Evolutionary conservation across 2,329 filamentous ascomycete genomes (phyloP), one percentile per base, ranked within the genome.

Genomic region (Coleophoma eucalyptorum): DNA sequence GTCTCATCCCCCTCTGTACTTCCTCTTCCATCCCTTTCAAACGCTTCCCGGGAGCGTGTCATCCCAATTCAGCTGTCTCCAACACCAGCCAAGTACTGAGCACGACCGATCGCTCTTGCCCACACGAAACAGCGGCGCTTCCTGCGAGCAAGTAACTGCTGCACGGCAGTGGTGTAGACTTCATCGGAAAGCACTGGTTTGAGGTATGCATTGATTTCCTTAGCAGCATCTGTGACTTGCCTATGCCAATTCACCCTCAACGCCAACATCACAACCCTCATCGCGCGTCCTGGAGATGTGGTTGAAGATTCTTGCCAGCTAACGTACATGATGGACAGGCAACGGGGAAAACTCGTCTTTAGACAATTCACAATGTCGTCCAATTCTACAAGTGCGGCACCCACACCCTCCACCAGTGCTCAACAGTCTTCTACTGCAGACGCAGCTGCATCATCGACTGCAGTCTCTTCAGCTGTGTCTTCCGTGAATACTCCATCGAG

Each of bases 361-460:
- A 58, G 55, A 41, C 57, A 56, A 40, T 65, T 57, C 58, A 57
- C 53, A 15, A 61, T 62, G 49, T 54, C 57, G 49, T 54, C 57
- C 52, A 65, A 62, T 52, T 58, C 60, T 54, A 59, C 57, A 51
- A 61, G 61, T 55, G 58, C 63, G 47, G 49, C 59, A 16, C 26
- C 40, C 21, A 20, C 40, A 42, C 19, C 21, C 20, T n/a, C 42
- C 40, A 48, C 59, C 56, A 50, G 44, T 50, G 50, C 38, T 33
- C 43, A 33, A 41, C 40, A 46, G 44, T 31, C 52, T 20, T 31
- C 49, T 32, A n/a, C 42, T 45, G 35, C 12, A 15, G n/a, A 38
- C n/a, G n/a, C 42, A 16, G 35, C 16, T 15, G 16, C 35, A n/a
- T 38, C 35, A n/a, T 38, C 35, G 15, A 47, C 57, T n/a, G 31